A percentile compares a stretch with the other conserved stretches of the same genome.
Evolutionary conservation across 805 yeast species (phyloP).

Genomic region (Sungouiella blattae): DNA sequence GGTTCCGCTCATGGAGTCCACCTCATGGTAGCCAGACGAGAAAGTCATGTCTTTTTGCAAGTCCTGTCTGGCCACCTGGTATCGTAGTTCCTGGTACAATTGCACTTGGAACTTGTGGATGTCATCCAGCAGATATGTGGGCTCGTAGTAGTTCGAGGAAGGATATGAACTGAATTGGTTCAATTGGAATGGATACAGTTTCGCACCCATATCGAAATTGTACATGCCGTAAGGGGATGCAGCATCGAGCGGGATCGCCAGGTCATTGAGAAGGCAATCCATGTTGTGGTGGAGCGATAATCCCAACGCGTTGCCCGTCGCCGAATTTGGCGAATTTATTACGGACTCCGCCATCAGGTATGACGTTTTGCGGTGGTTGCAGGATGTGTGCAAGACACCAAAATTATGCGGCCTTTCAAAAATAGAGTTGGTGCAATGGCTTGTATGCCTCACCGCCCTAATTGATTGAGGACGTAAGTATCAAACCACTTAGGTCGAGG

Average conservation of each 20-base stretch:
- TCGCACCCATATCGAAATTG: constrained; percentile 1
- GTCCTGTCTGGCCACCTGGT: constrained; percentile 7
- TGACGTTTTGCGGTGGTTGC: too few species aligned
- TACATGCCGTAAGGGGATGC: background rate
- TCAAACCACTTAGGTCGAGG: too few species aligned
- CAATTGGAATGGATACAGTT: constrained; percentile 1
- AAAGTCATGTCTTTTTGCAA: constrained; percentile 13
- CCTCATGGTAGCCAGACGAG: constrained; percentile 5
- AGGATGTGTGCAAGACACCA: too few species aligned
- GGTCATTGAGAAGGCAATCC: constrained; percentile 2
- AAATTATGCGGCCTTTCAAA: too few species aligned
- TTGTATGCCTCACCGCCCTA: too few species aligned
- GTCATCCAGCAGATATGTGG: constrained; percentile 1
- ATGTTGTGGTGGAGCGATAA: background rate
- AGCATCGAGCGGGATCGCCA: constrained; percentile 1
- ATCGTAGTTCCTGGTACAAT: constrained; percentile 9
- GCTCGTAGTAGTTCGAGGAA: constrained; percentile 2
- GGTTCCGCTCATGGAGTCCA: constrained; percentile 14
- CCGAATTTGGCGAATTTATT: constrained; percentile 1
- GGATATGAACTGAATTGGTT: background rate
- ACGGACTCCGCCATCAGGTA: constrained; percentile 5
- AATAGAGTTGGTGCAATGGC: too few species aligned
- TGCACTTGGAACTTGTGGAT: constrained; percentile 7
- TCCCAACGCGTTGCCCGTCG: background rate
- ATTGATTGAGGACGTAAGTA: too few species aligned